Evolutionary conservation across 257 asterid genomes (phyloP), one percentile per base, ranked within the genome.

Genomic region (Gentiana macrophylla): DNA sequence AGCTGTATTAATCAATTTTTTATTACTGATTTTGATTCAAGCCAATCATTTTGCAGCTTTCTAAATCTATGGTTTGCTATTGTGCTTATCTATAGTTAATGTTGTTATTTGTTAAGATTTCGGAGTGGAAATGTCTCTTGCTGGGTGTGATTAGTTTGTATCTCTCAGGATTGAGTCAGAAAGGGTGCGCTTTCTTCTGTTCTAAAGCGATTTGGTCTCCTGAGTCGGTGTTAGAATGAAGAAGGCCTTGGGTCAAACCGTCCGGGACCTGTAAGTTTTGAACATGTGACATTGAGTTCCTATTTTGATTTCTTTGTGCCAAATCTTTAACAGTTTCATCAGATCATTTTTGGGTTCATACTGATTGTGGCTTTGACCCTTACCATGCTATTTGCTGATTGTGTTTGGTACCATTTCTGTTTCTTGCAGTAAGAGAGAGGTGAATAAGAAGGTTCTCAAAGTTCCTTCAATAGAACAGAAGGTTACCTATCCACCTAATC

Each of bases 231-330:
- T 72, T 59, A 77, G 72, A 73, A 91, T 91, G 96, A 91, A 91
- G 94, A 91, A 87, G 81, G 94, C 87, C 32, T 64, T 91, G 67
- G 95, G 61, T 87, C 98, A 87, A 76, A 91, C 96, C 61, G 87
- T 91, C 66, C 83, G 96, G 4, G 95, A 91, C 77, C 57, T 91
- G 98, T 91, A 75, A 81, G 95, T 79, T 68, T 64, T 32, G 7
- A 62, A 59, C 35, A 44, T 58, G 35, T 48, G 35, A 12, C 15
- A 3, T 32, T 4, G 52, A 45, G 37, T 37, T 0, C n/a, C 33
- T 35, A 41, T 41, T 41, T 41, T 41, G 46, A 41, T 41, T 10
- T 10, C 46, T 41, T 24, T 37, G 32, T 13, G 36, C 35, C 32
- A 32, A 48, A 24, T 9, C 38, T 10, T 43, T 5, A 5, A 37